Percentiles rank a stretch among this genome's conserved stretches.
Evolutionary conservation across 805 yeast species (phyloP).

Genomic region (Lipomyces yamanashiensis): DNA sequence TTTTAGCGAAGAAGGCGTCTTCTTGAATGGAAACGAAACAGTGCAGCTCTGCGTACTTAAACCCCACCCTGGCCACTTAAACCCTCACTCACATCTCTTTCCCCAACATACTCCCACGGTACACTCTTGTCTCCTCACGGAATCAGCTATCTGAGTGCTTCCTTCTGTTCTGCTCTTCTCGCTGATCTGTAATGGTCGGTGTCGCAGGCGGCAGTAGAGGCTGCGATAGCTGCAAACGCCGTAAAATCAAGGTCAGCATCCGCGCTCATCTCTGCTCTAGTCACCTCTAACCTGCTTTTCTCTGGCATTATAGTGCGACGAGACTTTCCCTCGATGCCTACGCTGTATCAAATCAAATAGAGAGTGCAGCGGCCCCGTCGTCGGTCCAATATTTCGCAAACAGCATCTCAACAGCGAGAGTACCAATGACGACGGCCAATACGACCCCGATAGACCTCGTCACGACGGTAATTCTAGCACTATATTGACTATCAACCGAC

Average conservation of each 20-base stretch:
- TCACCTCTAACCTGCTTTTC: background rate
- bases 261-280: background rate
- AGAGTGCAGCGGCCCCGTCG: conserved; percentile 25
- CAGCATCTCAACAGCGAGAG: conserved; percentile 7
- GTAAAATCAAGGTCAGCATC: conserved; percentile 28
- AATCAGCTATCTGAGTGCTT: background rate
- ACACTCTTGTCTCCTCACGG: too few species aligned
- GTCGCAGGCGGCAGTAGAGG: conserved; percentile 37
- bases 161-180: background rate
- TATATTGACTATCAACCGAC: background rate
- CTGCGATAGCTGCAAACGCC: conserved; percentile 25
- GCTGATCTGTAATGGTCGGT: conserved; percentile 27
- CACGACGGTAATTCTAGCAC: background rate
- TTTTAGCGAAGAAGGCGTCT: too few species aligned
- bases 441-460: background rate
- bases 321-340: conserved; percentile 24
- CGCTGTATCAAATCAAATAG: conserved; percentile 20
- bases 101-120: too few species aligned
- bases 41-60: too few species aligned
- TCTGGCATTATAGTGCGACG: conserved; percentile 24
- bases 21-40: too few species aligned
- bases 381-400: conserved; percentile 13
- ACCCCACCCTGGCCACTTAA: too few species aligned
- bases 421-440: background rate
- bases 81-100: too few species aligned